Conservation (phyloP, 2,329 filamentous ascomycete species). For the Scorias spongiosa region DNA sequence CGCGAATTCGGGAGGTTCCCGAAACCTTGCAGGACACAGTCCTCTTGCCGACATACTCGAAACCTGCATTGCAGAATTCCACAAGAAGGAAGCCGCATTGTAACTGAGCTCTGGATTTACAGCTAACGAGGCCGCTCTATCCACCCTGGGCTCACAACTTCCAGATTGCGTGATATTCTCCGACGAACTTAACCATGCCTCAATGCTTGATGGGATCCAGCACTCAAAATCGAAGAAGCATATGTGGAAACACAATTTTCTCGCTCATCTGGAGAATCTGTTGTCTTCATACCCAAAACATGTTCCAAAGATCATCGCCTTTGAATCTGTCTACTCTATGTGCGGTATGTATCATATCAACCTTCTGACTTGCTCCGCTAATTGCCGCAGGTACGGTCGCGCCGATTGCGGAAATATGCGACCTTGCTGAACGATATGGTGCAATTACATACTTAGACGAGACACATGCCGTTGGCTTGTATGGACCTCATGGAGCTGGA, state of each 20-base stretch:
- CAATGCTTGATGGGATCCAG: conserved; percentile 94
- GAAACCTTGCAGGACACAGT: conserved; percentile 96
- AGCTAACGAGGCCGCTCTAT: conserved; percentile 85
- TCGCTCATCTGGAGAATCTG: conserved; percentile 75
- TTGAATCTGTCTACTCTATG: conserved; percentile 96
- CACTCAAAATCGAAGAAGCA: conserved; percentile 90
- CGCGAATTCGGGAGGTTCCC: conserved; percentile 77
- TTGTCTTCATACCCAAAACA: conserved; percentile 67
- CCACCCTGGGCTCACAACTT: conserved; percentile 80
- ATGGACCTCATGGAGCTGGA: conserved; percentile 79
- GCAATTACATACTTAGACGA: conserved; percentile 91
- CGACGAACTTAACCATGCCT: conserved; percentile 86
- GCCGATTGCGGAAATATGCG: conserved; percentile 82
- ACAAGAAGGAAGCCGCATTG: conserved; percentile 73
- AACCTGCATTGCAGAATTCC: conserved; percentile 62
- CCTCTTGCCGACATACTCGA: conserved; percentile 76
- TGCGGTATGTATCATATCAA: conserved; percentile 36
- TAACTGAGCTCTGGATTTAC: conserved; percentile 95
- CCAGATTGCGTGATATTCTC: conserved; percentile 88
- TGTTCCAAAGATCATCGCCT: conserved; percentile 87
- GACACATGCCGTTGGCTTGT: conserved; percentile 96
- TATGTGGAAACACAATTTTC: conserved; percentile 91
- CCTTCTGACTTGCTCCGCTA: not conserved
- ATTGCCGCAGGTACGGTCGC: conserved; percentile 52
- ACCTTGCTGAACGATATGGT: conserved; percentile 86